Evolutionary conservation across 768 basidiomycete genomes (phyloP), one percentile per base, ranked within the genome.

Genomic region (Calocybe indica): DNA sequence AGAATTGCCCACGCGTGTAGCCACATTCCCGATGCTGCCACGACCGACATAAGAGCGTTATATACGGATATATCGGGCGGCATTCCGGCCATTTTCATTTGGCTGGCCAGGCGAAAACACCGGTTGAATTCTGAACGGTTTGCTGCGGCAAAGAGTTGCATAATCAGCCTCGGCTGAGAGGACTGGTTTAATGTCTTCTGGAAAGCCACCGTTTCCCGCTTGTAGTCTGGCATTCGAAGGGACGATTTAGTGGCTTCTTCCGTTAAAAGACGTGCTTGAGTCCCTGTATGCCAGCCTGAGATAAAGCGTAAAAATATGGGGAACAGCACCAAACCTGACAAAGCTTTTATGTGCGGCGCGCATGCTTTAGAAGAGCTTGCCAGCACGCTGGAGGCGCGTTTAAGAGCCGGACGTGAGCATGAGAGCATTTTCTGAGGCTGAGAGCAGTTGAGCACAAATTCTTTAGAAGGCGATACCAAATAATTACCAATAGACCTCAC

Each of bases 1-100:
- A 85, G 63, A 46, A 85, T 73, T 12, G 83, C 85, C 70, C 75
- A 76, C 4, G 82, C 75, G 50, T 86, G 79, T 29, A 73, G 54
- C 58, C 67, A 68, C 7, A 71, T 55, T 5, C 65, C 68, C n/a
- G 15, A 11, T 34, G 74, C 66, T 6, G 58, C 52, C 0, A 75
- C 70, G 46, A 79, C 70, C 34, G 77, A 72, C 32, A 90, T 66
- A 3, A 91, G 63, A 3, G 67, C 60, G 50, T 81, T 75, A 59
- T 89, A 90, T 0, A 78, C 74, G 32, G 63, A 54, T 11, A 73
- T 33, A 52, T 82, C 73, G 0, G 88, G 87, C n/a, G 53, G 36
- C 8, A 85, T 60, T 13, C 71, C 68, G 9, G 69, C 58, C 0
- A 56, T 51, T 57, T 86, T 89, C 84, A 90, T 88, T 37, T 74